Base-by-base conservation (phyloP, 768 basidiomycete species). In the Leccinum uliginosum region DNA sequence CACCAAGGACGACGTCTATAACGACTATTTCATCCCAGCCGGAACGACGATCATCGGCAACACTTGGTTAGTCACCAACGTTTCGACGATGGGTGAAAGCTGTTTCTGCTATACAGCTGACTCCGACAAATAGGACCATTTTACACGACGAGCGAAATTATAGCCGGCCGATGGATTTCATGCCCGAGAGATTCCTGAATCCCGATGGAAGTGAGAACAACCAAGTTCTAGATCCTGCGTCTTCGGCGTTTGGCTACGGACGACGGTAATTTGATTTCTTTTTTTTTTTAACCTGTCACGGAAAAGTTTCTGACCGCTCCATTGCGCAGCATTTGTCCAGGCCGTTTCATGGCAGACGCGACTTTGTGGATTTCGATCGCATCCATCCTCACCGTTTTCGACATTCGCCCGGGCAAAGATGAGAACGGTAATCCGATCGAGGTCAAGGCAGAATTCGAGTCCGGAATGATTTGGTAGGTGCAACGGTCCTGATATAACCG, bases 11-110 rank as follows among this genome's bases (percentile, higher is more conserved):
- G 71, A 73, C 56, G 49, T 51, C 34, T 73, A 71, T 45, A 47
- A 66, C 21, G 70, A 66, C 34, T 71, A 69, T 51, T 68, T 70
- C 54, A 71, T 71, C 40, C 70, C 70, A n/a, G 70, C 66, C 4
- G 70, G 70, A 14, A 74, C 84, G 1, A 79, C 77, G 9, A 77
- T 86, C 17, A 78, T 83, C 27, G 83, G 82, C 1, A 86, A 84
- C 60, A 77, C 81, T 19, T 86, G 84, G 84, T 78, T 15, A 59
- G 65, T 32, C 8, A 1, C 21, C n/a, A n/a, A 14, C 43, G 43
- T 44, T 23, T 2, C n/a, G 6, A 30, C 30, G 30, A 30, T 12
- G 21, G 43, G 3, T 11, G 6, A 43, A n/a, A 10, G 5, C 17
- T 35, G 34, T 38, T 8, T 54, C n/a, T n/a, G n/a, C n/a, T n/a